Percentiles rank a stretch among this genome's conserved stretches.
Conservation (phyloP, 352 stramenopile genomes). For the Globisporangium recalcitrans region DNA sequence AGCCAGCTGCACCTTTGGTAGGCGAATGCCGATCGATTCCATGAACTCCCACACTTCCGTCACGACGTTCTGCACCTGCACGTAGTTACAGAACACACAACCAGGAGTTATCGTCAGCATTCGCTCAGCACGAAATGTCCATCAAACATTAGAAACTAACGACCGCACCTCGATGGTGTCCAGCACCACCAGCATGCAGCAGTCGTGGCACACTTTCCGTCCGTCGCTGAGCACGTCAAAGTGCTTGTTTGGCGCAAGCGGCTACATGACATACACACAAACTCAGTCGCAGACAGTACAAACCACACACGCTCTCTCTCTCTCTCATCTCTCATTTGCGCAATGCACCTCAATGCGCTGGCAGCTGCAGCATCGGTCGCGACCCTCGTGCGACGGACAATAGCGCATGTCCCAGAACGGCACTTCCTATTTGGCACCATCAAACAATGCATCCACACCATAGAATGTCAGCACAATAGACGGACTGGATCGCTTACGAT, state of each 20-base stretch:
- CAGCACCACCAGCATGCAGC: slow-evolving; percentile 46
- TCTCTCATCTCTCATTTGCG: neutral
- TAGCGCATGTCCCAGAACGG: slow-evolving; percentile 62
- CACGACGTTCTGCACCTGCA: slow-evolving; percentile 36
- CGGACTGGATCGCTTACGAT: neutral
- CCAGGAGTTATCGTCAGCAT: too few species aligned
- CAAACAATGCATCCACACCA: neutral
- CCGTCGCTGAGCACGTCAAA: slow-evolving; percentile 60
- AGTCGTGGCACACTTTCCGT: slow-evolving; percentile 65
- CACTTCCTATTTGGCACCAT: slow-evolving; percentile 32
- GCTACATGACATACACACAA: slow-evolving; percentile 17
- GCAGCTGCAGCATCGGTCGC: slow-evolving; percentile 66
- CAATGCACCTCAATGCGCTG: slow-evolving; percentile 50
- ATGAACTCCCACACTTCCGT: slow-evolving; percentile 72
- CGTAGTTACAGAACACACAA: too few species aligned
- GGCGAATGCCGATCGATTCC: slow-evolving; percentile 51
- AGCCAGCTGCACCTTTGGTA: slow-evolving; percentile 34
- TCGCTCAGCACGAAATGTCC: too few species aligned
- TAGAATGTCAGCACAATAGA: neutral
- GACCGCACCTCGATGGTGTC: slow-evolving; percentile 64
- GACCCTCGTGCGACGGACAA: slow-evolving; percentile 54
- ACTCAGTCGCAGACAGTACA: neutral
- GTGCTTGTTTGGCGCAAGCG: slow-evolving; percentile 25
- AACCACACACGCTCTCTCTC: neutral
- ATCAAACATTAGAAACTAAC: too few species aligned